Evolutionary conservation across 129 eudicot species (phyloP).

Genomic region (Flaveria linearis): DNA sequence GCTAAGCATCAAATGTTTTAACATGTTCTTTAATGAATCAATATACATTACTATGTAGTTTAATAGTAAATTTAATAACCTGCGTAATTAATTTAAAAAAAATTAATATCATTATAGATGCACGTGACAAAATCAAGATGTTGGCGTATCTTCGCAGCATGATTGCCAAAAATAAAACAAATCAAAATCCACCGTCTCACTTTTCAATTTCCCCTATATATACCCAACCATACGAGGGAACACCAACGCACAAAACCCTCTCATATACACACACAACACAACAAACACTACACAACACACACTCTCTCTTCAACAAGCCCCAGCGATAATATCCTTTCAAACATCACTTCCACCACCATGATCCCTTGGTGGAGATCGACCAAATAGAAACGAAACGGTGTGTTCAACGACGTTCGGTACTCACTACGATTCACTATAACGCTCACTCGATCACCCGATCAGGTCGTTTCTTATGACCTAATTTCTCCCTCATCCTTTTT

Average conservation of each 20-base stretch:
- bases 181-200: background rate
- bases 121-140: too few relatives aligned
- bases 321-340: background rate
- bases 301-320: background rate
- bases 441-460: background rate
- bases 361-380: constrained; percentile 58
- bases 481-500: background rate
- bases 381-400: constrained; percentile 51
- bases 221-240: background rate
- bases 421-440: background rate
- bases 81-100: too few relatives aligned
- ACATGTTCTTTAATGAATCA: too few relatives aligned
- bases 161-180: too few relatives aligned
- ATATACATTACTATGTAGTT: too few relatives aligned
- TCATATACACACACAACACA: too few relatives aligned
- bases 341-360: background rate
- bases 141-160: too few relatives aligned
- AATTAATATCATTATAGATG: too few relatives aligned
- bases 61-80: too few relatives aligned
- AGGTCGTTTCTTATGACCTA: background rate
- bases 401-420: background rate
- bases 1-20: too few relatives aligned
- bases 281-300: too few relatives aligned
- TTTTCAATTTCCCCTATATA: background rate
- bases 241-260: too few relatives aligned